Conservation (phyloP, 2,329 filamentous ascomycete genomes). For the Arthrobotrys pseudoclavata region DNA sequence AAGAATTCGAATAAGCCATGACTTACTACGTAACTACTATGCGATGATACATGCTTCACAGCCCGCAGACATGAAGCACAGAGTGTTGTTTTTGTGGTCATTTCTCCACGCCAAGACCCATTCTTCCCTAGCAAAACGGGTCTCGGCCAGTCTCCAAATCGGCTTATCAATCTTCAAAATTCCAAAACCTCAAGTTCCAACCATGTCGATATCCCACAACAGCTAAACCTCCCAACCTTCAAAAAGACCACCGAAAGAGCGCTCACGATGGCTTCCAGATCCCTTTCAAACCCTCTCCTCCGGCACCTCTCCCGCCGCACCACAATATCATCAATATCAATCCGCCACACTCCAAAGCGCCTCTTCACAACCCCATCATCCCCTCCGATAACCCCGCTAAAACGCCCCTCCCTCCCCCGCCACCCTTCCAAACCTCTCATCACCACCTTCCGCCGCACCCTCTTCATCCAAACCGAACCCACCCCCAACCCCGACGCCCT, state of each 20-base stretch:
- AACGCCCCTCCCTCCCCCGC: slow-evolving; percentile 12
- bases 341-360: slow-evolving; percentile 24
- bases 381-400: slow-evolving; percentile 14
- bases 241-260: background rate
- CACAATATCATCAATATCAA: slow-evolving; percentile 13
- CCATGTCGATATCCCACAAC: background rate
- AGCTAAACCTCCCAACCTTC: background rate
- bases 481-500: slow-evolving; percentile 96
- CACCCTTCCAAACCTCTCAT: background rate
- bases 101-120: background rate
- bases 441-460: slow-evolving; percentile 65
- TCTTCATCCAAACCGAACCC: slow-evolving; percentile 97
- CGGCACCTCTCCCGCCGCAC: slow-evolving; percentile 44
- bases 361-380: slow-evolving; percentile 10
- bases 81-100: slow-evolving; percentile 9
- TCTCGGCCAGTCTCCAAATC: background rate
- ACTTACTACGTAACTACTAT: too few species aligned
- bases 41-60: too few species aligned
- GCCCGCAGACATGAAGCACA: too few species aligned
- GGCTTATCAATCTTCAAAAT: slow-evolving; percentile 9
- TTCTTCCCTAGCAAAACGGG: background rate
- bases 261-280: slow-evolving; percentile 23
- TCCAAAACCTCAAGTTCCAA: background rate
- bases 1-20: too few species aligned
- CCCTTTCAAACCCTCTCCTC: slow-evolving; percentile 30